Evolutionary conservation across 2,329 filamentous ascomycete genomes (phyloP), one percentile per base, ranked within the genome.

Genomic region (Hortaea sp.): DNA sequence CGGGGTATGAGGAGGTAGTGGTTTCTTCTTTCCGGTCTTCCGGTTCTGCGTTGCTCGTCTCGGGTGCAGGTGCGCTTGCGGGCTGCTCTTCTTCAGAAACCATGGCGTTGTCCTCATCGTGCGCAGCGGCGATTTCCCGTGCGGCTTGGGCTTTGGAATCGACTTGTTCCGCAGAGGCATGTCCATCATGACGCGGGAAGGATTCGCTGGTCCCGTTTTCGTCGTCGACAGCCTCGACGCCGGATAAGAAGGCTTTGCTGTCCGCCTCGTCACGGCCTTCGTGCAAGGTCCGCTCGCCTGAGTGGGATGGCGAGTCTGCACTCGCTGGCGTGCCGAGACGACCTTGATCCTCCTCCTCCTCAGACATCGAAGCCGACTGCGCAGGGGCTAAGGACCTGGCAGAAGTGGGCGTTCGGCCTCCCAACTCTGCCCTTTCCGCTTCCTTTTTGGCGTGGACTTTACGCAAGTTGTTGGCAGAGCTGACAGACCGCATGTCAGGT

Each of bases 381-480:
- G 35, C 49, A 38, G 45, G 49, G 40, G 44, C 51, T 31, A 45
- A 38, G 20, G 43, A 49, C 6, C 55, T 47, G n/a, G 46, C 51
- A 10, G 49, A 52, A 11, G 52, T 53, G 2, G 54, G 55, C 28
- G 50, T 56, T 39, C 49, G 41, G 20, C 54, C 54, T 35, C 61
- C 60, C 48, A 55, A 53, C 49, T 59, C 60, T 12, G 55, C 56
- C 10, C 62, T 56, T 47, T 64, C 63, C 3, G 63, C 63, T 44
- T 74, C 71, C 45, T 72, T 73, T 47, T 69, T 66, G 27, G 70
- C 70, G 53, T 74, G 71, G 3, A 74, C 71, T 51, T 73, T 74
- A 35, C 71, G 65, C 10, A 74, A 56, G 48, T 74, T 74, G 41
- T 71, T 70, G n/a, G 71, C 71, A 9, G 69, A 72, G 50, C 68